A percentile compares a stretch with the other conserved stretches of the same genome.
Conservation (phyloP, 306 rosid species). For the Canavalia gladiata region DNA sequence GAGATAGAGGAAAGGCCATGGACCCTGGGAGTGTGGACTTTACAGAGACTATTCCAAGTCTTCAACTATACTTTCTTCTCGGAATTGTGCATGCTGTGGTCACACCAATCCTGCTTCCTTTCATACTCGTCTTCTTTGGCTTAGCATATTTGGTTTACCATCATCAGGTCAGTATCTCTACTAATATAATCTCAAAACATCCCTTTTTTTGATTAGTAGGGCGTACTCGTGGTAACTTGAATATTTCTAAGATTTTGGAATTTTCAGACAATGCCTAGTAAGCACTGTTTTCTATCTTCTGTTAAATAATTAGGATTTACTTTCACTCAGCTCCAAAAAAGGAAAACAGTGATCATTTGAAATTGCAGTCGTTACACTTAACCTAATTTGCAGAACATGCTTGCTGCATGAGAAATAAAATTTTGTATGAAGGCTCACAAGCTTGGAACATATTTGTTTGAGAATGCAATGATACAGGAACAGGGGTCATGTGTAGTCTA, state of each 20-base stretch:
- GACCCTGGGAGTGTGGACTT: constrained; percentile 90
- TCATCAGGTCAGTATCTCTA: constrained; percentile 77
- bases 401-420: neutral
- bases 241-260: constrained; percentile 25
- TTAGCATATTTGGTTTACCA: constrained; percentile 95
- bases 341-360: neutral
- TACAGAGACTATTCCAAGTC: constrained; percentile 88
- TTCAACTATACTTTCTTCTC: constrained; percentile 95
- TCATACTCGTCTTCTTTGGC: constrained; percentile 92
- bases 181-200: constrained; percentile 16
- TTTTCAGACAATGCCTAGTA: neutral
- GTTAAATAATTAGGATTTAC: constrained; percentile 8
- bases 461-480: constrained; percentile 17
- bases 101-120: constrained; percentile 97
- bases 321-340: neutral
- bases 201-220: neutral
- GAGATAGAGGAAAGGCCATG: constrained; percentile 93
- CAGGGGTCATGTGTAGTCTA: neutral
- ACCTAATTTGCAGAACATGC: constrained; percentile 1
- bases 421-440: neutral
- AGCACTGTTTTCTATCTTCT: constrained; percentile 2
- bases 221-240: neutral
- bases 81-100: constrained; percentile 95
- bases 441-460: neutral
- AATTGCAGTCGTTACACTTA: neutral